Conservation (phyloP, 148 eudicot genomes). For the Amaranthus cruentus region DNA sequence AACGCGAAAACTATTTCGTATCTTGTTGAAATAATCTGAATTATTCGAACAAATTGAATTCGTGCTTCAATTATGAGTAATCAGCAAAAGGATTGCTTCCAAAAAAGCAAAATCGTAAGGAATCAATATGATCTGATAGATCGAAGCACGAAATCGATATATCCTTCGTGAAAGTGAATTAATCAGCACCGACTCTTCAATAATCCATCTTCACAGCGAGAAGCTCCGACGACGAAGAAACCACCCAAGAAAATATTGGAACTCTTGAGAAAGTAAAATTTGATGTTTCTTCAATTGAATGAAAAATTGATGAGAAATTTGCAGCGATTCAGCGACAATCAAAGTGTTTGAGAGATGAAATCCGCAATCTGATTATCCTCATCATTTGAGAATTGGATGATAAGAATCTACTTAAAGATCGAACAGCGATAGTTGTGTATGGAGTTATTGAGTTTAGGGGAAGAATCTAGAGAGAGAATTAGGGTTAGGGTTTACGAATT, state of each 20-base stretch:
- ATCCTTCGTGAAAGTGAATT: not conserved
- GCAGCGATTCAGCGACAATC: not conserved
- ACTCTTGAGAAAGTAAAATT: not conserved
- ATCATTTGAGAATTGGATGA: not conserved
- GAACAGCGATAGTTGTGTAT: not conserved
- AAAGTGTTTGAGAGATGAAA: not conserved
- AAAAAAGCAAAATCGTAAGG: not conserved
- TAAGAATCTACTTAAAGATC: not conserved
- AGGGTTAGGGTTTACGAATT: constrained; percentile 13
- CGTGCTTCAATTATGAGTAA: constrained; percentile 1
- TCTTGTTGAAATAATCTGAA: not conserved
- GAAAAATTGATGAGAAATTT: not conserved
- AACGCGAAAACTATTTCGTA: not conserved
- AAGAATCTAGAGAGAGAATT: not conserved
- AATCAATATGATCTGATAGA: not conserved
- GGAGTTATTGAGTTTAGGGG: not conserved
- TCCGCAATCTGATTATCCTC: not conserved
- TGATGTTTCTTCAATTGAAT: not conserved
- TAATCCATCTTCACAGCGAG: not conserved
- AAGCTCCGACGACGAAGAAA: not conserved
- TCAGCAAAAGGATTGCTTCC: not conserved
- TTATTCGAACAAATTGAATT: not conserved
- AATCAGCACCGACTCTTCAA: not conserved
- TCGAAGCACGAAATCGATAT: constrained; percentile 1
- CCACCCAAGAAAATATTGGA: not conserved